Base-by-base conservation (phyloP, 2,329 filamentous ascomycete genomes). In the Xylaria sp. region DNA sequence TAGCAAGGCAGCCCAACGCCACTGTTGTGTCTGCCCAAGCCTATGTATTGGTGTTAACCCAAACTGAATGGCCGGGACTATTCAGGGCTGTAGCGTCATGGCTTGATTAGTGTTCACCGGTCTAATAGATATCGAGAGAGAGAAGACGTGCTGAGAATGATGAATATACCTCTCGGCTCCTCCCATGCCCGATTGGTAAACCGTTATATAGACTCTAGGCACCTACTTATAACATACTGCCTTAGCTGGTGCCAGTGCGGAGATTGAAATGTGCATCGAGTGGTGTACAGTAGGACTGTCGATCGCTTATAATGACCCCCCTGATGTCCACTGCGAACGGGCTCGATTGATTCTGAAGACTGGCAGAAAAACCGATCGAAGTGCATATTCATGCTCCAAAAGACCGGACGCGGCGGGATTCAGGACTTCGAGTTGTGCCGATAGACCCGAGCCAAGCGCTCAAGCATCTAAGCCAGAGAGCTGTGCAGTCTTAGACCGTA, bases 391-490 rank as follows among this genome's bases (percentile, higher is more conserved):
- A 38, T 36, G 17, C 20, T 20, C 48, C 31, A 42, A 56, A 38
- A 33, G n/a, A 23, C 44, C 59, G 59, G 53, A 28, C 46, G 49
- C 36, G 53, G 58, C 59, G 36, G 36, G 36, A 59, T 44, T 33
- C 56, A 59, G 46, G 38, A 60, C 36, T 31, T 54, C 33, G 23
- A 40, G 48, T 33, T 28, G 57, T 68, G 66, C 66, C 61, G 66
- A 61, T 46, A 58, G 61, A 68, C 57, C 66, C 66, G 66, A 58
- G 61, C 56, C 61, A 68, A 56, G 66, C 31, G 33, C 40, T 42
- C 38, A 23, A 46, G 53, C 38, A 36, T 38, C 36, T 44, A 17
- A 20, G 7, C 28, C 17, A 23, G 28, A 33, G 28, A 20, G 28
- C 17, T 36, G 10, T 56, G 31, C 51, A 38, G 51, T 31, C 51